These are phyloP conservation scores for Coniochaeta sp. DNA, from an alignment of 2,329 filamentous ascomycete genomes.

Conservation along the genomic window DNA sequence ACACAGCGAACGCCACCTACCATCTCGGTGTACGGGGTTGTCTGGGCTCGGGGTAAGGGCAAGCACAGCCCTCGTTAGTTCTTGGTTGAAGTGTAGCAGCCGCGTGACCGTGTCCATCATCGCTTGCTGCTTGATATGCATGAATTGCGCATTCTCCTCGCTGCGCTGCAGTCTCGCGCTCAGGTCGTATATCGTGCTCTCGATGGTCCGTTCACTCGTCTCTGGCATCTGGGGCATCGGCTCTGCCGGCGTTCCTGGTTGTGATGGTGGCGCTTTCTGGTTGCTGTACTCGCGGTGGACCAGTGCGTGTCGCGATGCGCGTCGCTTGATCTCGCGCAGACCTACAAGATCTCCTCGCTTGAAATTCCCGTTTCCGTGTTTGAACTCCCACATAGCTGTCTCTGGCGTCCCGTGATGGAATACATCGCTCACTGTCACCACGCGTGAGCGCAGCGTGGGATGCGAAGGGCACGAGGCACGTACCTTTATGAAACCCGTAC, in stretches of 20 bases:
- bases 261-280: constrained; percentile 60
- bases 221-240: constrained; percentile 52
- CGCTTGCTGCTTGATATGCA: constrained; percentile 74
- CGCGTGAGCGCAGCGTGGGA: constrained; percentile 13
- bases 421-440: constrained; percentile 82
- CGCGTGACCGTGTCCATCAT: constrained; percentile 74
- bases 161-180: constrained; percentile 67
- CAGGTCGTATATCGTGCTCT: constrained; percentile 78
- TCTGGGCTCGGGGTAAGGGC: constrained; percentile 69
- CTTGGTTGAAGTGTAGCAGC: constrained; percentile 69
- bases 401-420: constrained; percentile 94
- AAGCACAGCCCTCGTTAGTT: constrained; percentile 69
- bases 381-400: constrained; percentile 96
- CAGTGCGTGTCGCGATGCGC: constrained; percentile 85
- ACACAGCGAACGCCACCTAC: constrained; percentile 41
- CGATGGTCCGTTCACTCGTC: constrained; percentile 58
- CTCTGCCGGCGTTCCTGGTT: constrained; percentile 79
- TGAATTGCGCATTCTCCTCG: constrained; percentile 73
- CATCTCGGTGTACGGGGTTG: constrained; percentile 70
- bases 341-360: constrained; percentile 89
- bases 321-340: constrained; percentile 87
- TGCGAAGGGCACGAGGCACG: constrained; percentile 7
- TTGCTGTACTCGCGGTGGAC: constrained; percentile 86
- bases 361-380: constrained; percentile 95
- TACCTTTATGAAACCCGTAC: constrained; percentile 99